Evolutionary conservation across 2,329 filamentous ascomycete genomes (phyloP).

Genomic region (Cryphonectria nitschkei): DNA sequence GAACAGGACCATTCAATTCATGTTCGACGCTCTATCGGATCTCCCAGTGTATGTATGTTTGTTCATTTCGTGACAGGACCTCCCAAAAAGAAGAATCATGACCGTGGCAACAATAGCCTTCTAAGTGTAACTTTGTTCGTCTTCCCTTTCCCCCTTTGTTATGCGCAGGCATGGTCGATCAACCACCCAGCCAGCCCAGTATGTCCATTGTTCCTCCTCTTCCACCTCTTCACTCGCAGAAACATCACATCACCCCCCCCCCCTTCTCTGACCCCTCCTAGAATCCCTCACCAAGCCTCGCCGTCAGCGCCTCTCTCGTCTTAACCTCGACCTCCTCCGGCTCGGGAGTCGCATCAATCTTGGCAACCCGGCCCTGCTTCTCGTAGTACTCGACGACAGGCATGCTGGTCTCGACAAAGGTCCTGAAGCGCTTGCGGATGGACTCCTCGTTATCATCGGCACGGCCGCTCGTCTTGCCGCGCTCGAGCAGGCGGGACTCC

Average conservation of each 20-base stretch:
- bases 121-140: slow-evolving; percentile 15
- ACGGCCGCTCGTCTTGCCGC: slow-evolving; percentile 90
- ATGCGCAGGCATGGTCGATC: background rate
- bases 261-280: slow-evolving; percentile 31
- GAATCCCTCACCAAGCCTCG: slow-evolving; percentile 52
- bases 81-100: background rate
- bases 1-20: background rate
- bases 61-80: slow-evolving; percentile 7
- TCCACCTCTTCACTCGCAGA: background rate
- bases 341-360: slow-evolving; percentile 70
- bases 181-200: background rate
- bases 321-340: slow-evolving; percentile 65
- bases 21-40: slow-evolving; percentile 12
- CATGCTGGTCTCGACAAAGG: slow-evolving; percentile 96
- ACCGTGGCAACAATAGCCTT: slow-evolving; percentile 9
- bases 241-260: background rate
- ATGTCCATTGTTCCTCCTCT: slow-evolving; percentile 8
- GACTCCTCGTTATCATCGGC: slow-evolving; percentile 93
- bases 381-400: slow-evolving; percentile 89
- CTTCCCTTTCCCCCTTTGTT: background rate
- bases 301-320: slow-evolving; percentile 54
- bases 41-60: slow-evolving; percentile 12
- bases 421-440: slow-evolving; percentile 94
- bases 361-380: slow-evolving; percentile 76
- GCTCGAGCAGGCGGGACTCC: slow-evolving; percentile 80